Base-by-base conservation (phyloP, 495 filamentous ascomycete species). In the Xylaria bambusicola region DNA sequence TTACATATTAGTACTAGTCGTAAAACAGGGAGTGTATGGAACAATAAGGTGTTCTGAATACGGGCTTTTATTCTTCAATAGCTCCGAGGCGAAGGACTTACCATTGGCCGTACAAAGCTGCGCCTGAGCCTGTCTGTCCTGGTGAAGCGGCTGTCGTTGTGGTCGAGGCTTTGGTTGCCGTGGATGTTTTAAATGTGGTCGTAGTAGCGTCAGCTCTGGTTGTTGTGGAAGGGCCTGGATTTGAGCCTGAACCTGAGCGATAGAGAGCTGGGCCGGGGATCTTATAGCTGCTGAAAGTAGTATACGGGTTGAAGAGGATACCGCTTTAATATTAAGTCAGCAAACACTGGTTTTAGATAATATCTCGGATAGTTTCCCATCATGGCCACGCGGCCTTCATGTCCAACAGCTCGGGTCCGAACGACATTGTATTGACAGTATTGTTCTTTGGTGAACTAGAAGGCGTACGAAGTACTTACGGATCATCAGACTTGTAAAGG, bases 281-380 rank as follows among this genome's bases (percentile, higher is more conserved):
- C 17, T 52, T 46, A 58, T 76, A 73, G 27, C 49, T 65, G 56
- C 55, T 71, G 41, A 80, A 60, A 15, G 72, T 65, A 27, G 68
- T 58, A 71, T 84, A 85, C 68, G 85, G 83, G 72, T 79, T 80
- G 73, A 86, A 68, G 38, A 73, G 66, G 66, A 86, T 83, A 65
- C 82, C 82, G 3, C 52, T 44, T 2, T 10, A 10, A 18, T 5
- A n/a, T 27, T 6, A 27, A 54, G 33, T 44, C 20, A 45, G 52
- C 17, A 21, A 45, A 54, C 5, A 15, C 10, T 21, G n/a, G 21
- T 17, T 36, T 50, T 18, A 17, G 41, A 45, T 6, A 18, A 10
- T n/a, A n/a, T n/a, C n/a, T n/a, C n/a, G n/a, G n/a, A n/a, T n/a
- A n/a, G n/a, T n/a, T n/a, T n/a, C n/a, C n/a, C n/a, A n/a, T n/a